A percentile compares a stretch with the other conserved stretches of the same genome.
Evolutionary conservation across 1,139 yeast genomes (phyloP).

Genomic region (Hansenula sp.): DNA sequence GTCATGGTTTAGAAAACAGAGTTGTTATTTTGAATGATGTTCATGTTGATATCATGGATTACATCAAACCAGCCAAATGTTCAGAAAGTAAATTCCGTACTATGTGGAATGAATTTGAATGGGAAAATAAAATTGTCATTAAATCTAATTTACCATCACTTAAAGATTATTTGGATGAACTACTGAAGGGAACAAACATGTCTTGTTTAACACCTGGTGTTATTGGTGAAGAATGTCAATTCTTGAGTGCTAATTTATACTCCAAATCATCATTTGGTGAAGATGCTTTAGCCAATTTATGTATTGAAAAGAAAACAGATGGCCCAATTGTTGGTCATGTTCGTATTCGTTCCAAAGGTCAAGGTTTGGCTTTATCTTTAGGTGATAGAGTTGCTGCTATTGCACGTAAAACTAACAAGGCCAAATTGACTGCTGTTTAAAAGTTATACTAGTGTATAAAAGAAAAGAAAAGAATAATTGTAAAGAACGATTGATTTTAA

Average conservation of each 20-base stretch:
- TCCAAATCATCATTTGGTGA: constrained; percentile 95
- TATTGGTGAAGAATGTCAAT: constrained; percentile 83
- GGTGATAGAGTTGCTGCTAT: constrained; percentile 90
- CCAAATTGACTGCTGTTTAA: constrained; percentile 33
- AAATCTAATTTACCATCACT: constrained; percentile 65
- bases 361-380: constrained; percentile 89
- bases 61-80: constrained; percentile 90
- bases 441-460: neutral
- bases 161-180: constrained; percentile 72
- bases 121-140: constrained; percentile 98
- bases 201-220: constrained; percentile 86
- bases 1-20: constrained; percentile 84
- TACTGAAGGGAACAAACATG: constrained; percentile 89
- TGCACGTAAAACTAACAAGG: constrained; percentile 50
- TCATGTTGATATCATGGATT: constrained; percentile 95
- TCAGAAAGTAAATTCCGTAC: constrained; percentile 87
- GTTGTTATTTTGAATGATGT: constrained; percentile 93
- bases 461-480: constrained; percentile 1
- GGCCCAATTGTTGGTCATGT: constrained; percentile 92
- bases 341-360: constrained; percentile 96
- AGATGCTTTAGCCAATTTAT: constrained; percentile 93
- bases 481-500: neutral
- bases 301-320: constrained; percentile 75
- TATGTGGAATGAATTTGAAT: constrained; percentile 99
- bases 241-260: constrained; percentile 90